phyloP scores from a whole-genome alignment of 192 early-diverging fungal species.

The Phycomyces blakesleeanus region DNA sequence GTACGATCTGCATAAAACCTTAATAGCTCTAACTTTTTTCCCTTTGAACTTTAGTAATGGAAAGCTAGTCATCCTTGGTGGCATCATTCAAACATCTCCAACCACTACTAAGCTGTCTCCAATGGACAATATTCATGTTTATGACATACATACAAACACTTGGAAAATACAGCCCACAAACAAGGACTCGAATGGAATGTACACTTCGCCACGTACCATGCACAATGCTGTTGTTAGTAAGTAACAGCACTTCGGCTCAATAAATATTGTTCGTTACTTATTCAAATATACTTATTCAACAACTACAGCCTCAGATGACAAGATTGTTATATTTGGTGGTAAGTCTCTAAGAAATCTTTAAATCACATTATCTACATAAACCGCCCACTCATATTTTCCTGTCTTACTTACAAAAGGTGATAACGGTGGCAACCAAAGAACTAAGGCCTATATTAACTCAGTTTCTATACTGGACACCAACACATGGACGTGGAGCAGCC shows the following conservation, averaged over 20 bases:
- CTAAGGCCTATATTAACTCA: conserved; percentile 19
- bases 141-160: conserved; percentile 14
- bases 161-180: conserved; percentile 9
- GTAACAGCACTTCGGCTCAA: background rate
- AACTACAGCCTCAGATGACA: conserved; percentile 18
- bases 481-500: conserved; percentile 27
- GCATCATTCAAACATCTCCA: conserved; percentile 6
- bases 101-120: background rate
- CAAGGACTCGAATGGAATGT: background rate
- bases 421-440: conserved; percentile 3
- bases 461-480: conserved; percentile 29
- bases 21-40: background rate
- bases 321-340: conserved; percentile 34
- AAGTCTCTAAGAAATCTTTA: background rate
- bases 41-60: conserved; percentile 16
- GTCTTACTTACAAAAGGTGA: conserved; percentile 15
- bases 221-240: conserved; percentile 32
- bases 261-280: conserved; percentile 4
- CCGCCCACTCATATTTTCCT: background rate
- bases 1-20: background rate
- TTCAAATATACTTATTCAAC: background rate
- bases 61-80: conserved; percentile 30
- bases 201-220: conserved; percentile 11
- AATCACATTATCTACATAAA: background rate
- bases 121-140: conserved; percentile 17